phyloP scores from a whole-genome alignment of 2,329 filamentous ascomycete genomes.

The Bertia moriformis region DNA sequence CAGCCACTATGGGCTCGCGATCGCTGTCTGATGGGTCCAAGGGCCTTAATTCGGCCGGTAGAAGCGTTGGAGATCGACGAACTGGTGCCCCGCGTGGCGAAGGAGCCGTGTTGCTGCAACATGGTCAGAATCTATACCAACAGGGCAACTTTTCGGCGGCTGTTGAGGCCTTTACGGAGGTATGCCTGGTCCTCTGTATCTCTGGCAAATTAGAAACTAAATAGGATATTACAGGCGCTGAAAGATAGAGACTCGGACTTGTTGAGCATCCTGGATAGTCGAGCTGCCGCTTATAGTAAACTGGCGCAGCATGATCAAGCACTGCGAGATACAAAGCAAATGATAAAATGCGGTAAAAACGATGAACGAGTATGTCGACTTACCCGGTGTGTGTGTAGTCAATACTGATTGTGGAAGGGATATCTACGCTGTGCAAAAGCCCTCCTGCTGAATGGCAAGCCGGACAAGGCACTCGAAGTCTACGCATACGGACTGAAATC shows the following conservation, averaged over 20 bases:
- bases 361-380: slow-evolving; percentile 27
- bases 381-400: neutral
- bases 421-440: neutral
- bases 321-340: slow-evolving; percentile 37
- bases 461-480: neutral
- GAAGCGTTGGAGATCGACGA: too few species aligned
- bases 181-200: too few species aligned
- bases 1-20: too few species aligned
- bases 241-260: neutral
- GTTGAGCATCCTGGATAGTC: slow-evolving; percentile 32
- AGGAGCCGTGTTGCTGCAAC: neutral
- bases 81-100: neutral
- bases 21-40: too few species aligned
- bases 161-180: slow-evolving; percentile 22
- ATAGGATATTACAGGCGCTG: neutral
- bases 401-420: slow-evolving; percentile 19
- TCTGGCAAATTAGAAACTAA: too few species aligned
- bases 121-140: slow-evolving; percentile 24
- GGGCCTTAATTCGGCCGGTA: too few species aligned
- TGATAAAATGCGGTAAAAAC: slow-evolving; percentile 32
- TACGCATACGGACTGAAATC: neutral
- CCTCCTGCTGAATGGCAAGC: neutral
- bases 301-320: slow-evolving; percentile 31
- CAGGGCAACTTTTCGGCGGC: slow-evolving; percentile 24
- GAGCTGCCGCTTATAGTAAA: slow-evolving; percentile 37